phyloP scores from a whole-genome alignment of 75 land plant genomes.

The Adiantum capillusveneris region DNA sequence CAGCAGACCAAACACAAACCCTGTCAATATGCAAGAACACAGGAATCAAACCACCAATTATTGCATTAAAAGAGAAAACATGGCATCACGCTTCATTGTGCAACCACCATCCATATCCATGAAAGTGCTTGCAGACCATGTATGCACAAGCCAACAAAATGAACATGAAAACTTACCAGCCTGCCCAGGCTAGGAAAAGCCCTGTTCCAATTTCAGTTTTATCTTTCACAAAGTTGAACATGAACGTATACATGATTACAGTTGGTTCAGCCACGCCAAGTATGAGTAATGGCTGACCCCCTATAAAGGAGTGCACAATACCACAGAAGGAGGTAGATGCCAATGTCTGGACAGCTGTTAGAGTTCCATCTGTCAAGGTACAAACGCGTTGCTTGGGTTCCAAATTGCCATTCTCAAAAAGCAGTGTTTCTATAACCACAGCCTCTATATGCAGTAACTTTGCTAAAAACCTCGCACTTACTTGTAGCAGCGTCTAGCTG shows the following conservation, averaged over 20 bases:
- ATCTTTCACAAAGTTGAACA: constrained; percentile 62
- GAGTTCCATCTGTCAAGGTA: constrained; percentile 42
- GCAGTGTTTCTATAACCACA: not conserved
- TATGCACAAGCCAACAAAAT: no score
- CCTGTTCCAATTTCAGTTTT: constrained; percentile 36
- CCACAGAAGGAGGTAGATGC: constrained; percentile 71
- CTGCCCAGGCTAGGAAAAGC: constrained; percentile 51
- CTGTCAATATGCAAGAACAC: constrained; percentile 23
- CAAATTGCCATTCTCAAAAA: not conserved
- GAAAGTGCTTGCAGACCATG: no score
- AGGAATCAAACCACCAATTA: no score
- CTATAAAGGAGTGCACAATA: constrained; percentile 56
- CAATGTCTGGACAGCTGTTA: constrained; percentile 63
- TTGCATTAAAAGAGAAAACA: no score
- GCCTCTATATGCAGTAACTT: not conserved
- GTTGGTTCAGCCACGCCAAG: constrained; percentile 80
- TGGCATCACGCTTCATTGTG: not conserved
- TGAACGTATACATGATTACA: constrained; percentile 63
- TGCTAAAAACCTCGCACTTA: constrained; percentile 16
- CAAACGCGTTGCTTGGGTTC: no score
- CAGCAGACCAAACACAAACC: constrained; percentile 87
- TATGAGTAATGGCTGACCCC: constrained; percentile 71
- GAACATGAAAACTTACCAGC: constrained; percentile 47
- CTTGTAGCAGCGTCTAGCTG: constrained; percentile 86
- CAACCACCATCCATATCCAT: not conserved